Percentiles rank a stretch among this genome's conserved stretches.
phyloP scores from a whole-genome alignment of 2,329 filamentous ascomycete genomes.

The Phyllosticta citribraziliensis region DNA sequence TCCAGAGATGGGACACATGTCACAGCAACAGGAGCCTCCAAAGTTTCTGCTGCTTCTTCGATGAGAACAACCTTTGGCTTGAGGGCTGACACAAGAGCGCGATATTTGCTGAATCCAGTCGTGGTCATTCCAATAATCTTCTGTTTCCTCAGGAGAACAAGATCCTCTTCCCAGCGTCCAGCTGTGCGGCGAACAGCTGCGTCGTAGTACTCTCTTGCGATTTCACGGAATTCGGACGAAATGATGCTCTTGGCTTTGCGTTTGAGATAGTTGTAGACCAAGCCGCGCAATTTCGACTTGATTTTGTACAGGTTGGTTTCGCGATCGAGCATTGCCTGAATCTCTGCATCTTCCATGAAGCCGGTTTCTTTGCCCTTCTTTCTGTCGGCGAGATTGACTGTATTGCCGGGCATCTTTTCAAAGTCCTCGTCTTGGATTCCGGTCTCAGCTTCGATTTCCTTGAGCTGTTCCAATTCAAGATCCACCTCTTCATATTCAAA shows the following conservation, averaged over 20 bases:
- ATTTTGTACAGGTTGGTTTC: constrained; percentile 53
- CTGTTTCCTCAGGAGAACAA: constrained; percentile 49
- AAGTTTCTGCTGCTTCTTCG: constrained; percentile 71
- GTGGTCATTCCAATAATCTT: constrained; percentile 62
- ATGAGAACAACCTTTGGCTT: constrained; percentile 61
- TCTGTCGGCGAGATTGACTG: constrained; percentile 29
- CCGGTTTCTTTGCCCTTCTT: constrained; percentile 23
- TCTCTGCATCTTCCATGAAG: constrained; percentile 19
- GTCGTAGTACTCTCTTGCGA: constrained; percentile 42
- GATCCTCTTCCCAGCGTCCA: constrained; percentile 50
- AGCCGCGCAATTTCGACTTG: constrained; percentile 44
- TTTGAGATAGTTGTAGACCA: constrained; percentile 58
- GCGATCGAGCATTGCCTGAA: constrained; percentile 28
- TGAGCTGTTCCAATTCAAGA: constrained; percentile 50
- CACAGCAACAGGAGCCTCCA: constrained; percentile 52
- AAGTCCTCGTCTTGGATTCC: constrained; percentile 41
- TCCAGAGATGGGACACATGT: constrained; percentile 53
- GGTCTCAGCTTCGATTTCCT: constrained; percentile 51
- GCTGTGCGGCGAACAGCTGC: constrained; percentile 45
- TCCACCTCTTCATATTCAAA: constrained; percentile 51
- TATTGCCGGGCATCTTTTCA: constrained; percentile 27
- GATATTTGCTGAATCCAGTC: constrained; percentile 73
- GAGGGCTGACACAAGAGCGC: constrained; percentile 56
- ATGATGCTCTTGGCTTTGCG: constrained; percentile 42
- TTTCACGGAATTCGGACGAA: constrained; percentile 36